These are phyloP conservation scores for Phytopythium litorale DNA, from an alignment of 352 stramenopile species.

Conservation along the genomic window DNA sequence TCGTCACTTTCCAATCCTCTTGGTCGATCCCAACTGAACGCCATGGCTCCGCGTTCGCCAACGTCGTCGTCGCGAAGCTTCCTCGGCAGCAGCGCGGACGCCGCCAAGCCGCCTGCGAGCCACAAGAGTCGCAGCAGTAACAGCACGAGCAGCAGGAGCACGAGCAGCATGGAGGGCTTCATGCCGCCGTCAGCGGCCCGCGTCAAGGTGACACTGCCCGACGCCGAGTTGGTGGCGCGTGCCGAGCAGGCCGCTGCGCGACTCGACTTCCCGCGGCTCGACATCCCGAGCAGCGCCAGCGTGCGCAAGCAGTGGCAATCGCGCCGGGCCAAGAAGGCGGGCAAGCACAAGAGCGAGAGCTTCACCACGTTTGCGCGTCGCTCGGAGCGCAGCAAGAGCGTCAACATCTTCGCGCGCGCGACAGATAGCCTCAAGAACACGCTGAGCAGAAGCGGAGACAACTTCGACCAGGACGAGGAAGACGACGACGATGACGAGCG, in stretches of 20 bases:
- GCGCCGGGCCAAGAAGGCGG: constrained; percentile 1
- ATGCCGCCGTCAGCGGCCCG: background rate
- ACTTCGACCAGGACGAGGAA: background rate
- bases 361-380: constrained; percentile 5
- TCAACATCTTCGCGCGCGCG: background rate
- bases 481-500: background rate
- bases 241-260: constrained; percentile 4
- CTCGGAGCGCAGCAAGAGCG: constrained; percentile 6
- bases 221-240: background rate
- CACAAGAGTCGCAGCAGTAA: background rate
- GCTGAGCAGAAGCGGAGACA: background rate
- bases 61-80: background rate
- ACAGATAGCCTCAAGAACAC: background rate
- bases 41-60: constrained; percentile 1
- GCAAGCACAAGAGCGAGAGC: background rate
- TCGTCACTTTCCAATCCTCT: constrained; percentile 4
- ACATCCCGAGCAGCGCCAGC: constrained; percentile 3
- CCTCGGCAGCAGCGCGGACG: background rate
- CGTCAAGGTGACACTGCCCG: constrained; percentile 2
- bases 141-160: background rate
- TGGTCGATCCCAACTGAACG: background rate
- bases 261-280: constrained; percentile 5
- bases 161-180: background rate
- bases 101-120: background rate
- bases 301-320: constrained; percentile 2